Conservation (phyloP, 768 basidiomycete genomes). For the Rhizopogon salebrosus region DNA sequence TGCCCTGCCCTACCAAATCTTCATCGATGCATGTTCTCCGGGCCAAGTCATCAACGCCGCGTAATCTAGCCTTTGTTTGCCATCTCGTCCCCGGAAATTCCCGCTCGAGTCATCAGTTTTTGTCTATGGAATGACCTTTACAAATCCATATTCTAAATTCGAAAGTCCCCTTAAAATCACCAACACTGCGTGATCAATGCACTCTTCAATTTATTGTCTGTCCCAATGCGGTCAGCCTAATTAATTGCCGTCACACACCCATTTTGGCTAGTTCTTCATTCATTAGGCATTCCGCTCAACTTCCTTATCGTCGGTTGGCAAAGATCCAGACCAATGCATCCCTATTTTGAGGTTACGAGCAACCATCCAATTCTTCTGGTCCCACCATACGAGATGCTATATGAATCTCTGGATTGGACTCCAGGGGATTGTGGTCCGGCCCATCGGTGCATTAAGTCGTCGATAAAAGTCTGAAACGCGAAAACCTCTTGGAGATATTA, state of each 20-base stretch:
- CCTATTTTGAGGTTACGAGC: too few relatives aligned
- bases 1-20: too few relatives aligned
- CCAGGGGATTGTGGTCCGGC: not conserved
- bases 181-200: not conserved
- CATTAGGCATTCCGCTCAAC: not conserved
- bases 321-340: too few relatives aligned
- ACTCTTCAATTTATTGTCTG: not conserved
- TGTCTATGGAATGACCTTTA: not conserved
- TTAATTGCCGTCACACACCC: conserved; percentile 1
- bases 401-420: too few relatives aligned
- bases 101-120: conserved; percentile 5
- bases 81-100: conserved; percentile 10
- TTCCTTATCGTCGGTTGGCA: not conserved
- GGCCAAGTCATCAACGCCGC: not conserved
- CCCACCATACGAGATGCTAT: too few relatives aligned
- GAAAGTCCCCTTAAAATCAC: not conserved
- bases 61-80: not conserved
- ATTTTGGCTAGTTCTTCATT: not conserved
- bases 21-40: too few relatives aligned
- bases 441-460: not conserved
- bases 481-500: not conserved
- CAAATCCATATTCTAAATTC: not conserved
- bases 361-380: too few relatives aligned
- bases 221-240: not conserved
- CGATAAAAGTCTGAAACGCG: not conserved